phyloP scores from a whole-genome alignment of 75 land plant species.

The Azolla pinnata region DNA sequence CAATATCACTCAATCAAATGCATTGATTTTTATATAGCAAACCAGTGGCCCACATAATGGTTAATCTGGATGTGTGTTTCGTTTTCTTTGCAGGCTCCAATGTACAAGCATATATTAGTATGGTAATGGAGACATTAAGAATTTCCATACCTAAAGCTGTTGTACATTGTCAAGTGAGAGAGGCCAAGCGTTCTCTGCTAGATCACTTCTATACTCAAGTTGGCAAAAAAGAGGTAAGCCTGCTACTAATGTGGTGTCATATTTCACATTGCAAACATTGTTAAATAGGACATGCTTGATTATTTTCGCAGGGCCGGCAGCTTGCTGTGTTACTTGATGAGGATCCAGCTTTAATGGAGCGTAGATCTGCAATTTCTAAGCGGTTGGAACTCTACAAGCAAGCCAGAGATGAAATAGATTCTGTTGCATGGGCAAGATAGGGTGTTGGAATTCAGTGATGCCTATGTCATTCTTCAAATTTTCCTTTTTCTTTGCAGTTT shows the following conservation, averaged over 20 bases:
- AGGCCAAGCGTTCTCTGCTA: constrained; percentile 58
- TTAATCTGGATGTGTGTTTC: not conserved
- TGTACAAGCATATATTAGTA: constrained; percentile 49
- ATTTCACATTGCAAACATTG: not conserved
- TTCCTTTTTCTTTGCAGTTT: too few relatives aligned
- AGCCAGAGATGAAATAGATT: constrained; percentile 60
- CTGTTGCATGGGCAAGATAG: constrained; percentile 43
- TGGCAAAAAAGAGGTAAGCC: constrained; percentile 60
- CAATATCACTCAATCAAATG: too few relatives aligned
- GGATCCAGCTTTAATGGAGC: constrained; percentile 64
- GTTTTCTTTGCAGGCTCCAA: constrained; percentile 31
- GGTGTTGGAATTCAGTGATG: too few relatives aligned
- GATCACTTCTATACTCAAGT: constrained; percentile 58
- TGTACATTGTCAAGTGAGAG: constrained; percentile 63
- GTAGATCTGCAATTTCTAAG: constrained; percentile 40
- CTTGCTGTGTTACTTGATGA: constrained; percentile 50
- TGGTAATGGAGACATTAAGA: constrained; percentile 58
- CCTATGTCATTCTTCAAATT: too few relatives aligned
- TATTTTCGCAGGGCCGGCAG: constrained; percentile 37
- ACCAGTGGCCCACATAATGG: not conserved
- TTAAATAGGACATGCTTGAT: not conserved
- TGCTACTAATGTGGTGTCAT: not conserved
- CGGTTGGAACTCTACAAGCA: constrained; percentile 59
- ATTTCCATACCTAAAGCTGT: constrained; percentile 67
- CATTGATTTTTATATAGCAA: too few relatives aligned